These are phyloP conservation scores for Kingdonia uniflora DNA, from an alignment of 164 flowering plant genomes.

Conservation along the genomic window DNA sequence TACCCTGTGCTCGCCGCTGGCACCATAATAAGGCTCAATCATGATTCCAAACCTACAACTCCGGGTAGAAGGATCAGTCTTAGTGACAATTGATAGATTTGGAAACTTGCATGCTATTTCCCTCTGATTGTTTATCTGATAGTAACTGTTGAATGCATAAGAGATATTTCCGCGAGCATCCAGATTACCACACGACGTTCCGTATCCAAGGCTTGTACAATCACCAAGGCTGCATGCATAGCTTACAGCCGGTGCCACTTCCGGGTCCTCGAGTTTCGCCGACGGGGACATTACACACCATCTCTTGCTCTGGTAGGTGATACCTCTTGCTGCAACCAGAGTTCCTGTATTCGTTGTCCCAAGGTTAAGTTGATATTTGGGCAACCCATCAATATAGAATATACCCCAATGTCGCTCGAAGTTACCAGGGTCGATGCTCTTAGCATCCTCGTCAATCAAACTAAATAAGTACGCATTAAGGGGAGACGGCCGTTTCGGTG, in stretches of 20 bases:
- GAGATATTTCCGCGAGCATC: constrained; percentile 71
- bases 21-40: constrained; percentile 39
- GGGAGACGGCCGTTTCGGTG: constrained; percentile 68
- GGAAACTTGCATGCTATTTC: constrained; percentile 64
- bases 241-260: constrained; percentile 52
- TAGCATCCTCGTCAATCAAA: constrained; percentile 78
- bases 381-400: constrained; percentile 53
- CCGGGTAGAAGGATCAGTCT: constrained; percentile 42
- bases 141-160: constrained; percentile 78
- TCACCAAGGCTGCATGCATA: constrained; percentile 70
- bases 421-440: constrained; percentile 76
- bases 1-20: constrained; percentile 16
- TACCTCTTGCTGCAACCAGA: constrained; percentile 32
- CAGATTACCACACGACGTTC: constrained; percentile 50
- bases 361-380: constrained; percentile 63
- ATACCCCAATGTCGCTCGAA: constrained; percentile 95
- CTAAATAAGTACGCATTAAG: constrained; percentile 76
- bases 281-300: constrained; percentile 74
- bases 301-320: constrained; percentile 33
- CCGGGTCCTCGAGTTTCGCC: constrained; percentile 42
- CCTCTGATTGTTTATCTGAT: constrained; percentile 55
- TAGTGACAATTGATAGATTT: constrained; percentile 36
- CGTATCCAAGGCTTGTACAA: constrained; percentile 77
- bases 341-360: constrained; percentile 48
- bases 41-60: constrained; percentile 49